Conservation (phyloP, 331 rosid species). For the Telfairia occidentalis region DNA sequence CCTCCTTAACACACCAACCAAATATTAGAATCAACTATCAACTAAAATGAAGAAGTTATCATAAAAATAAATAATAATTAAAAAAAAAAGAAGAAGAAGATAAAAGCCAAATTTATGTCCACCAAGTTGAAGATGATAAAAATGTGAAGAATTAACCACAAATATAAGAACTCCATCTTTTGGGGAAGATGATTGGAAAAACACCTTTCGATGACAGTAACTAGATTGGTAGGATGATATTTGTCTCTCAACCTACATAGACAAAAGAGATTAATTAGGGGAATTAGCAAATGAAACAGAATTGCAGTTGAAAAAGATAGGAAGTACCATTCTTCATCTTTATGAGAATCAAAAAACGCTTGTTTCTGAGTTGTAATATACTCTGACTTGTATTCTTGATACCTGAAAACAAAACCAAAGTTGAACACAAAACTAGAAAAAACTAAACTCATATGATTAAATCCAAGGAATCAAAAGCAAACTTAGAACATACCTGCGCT, state of each 20-base stretch:
- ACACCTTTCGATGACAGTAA: constrained; percentile 77
- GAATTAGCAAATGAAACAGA: not conserved
- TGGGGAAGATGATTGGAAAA: not conserved
- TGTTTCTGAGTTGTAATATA: constrained; percentile 88
- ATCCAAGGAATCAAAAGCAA: not conserved
- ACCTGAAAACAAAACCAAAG: constrained; percentile 20
- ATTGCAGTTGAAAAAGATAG: not conserved
- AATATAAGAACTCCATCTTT: constrained; percentile 2
- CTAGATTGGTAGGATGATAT: constrained; percentile 91
- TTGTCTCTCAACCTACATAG: constrained; percentile 78
- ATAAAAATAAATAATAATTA: not conserved
- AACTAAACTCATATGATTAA: not conserved
- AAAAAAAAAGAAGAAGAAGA: not conserved
- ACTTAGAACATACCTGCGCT: constrained; percentile 57
- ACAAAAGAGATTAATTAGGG: constrained; percentile 11
- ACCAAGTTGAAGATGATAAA: not conserved
- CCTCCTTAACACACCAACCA: constrained; percentile 53
- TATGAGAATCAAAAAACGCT: constrained; percentile 78
- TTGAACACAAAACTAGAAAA: not conserved
- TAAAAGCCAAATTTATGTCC: not conserved
- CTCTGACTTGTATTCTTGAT: constrained; percentile 90
- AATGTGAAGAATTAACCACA: constrained; percentile 5
- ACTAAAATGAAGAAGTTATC: not conserved
- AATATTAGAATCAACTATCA: not conserved
- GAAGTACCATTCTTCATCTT: constrained; percentile 83